A percentile compares a stretch with the other conserved stretches of the same genome.
phyloP scores from a whole-genome alignment of 2,329 filamentous ascomycete species.

The Alternaria burnsii region DNA sequence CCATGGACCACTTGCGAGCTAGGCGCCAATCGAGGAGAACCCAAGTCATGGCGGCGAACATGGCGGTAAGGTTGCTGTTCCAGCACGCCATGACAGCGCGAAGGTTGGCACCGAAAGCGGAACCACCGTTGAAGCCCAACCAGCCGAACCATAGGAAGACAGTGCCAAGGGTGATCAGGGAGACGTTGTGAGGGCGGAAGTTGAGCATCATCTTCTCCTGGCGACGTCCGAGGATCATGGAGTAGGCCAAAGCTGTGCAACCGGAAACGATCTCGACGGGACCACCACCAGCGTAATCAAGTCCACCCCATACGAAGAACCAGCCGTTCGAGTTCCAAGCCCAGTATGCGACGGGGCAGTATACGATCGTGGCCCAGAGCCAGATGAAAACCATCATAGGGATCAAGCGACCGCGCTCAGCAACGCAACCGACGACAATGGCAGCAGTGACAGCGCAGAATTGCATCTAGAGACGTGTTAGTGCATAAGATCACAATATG shows the following conservation, averaged over 20 bases:
- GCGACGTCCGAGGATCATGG: slow-evolving; percentile 90
- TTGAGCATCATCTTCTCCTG: slow-evolving; percentile 99
- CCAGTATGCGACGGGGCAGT: slow-evolving; percentile 97
- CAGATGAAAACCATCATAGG: slow-evolving; percentile 96
- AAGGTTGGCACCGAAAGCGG: slow-evolving; percentile 90
- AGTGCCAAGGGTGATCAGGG: slow-evolving; percentile 93
- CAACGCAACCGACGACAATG: slow-evolving; percentile 89
- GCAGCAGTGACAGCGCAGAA: slow-evolving; percentile 93
- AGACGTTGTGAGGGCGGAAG: slow-evolving; percentile 99
- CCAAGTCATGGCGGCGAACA: slow-evolving; percentile 93
- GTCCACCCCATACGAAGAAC: slow-evolving; percentile 87
- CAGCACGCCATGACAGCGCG: slow-evolving; percentile 96
- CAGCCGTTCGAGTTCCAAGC: slow-evolving; percentile 95
- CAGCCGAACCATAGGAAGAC: slow-evolving; percentile 98
- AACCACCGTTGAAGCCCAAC: slow-evolving; percentile 98
- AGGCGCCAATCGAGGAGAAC: slow-evolving; percentile 94
- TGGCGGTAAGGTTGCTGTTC: slow-evolving; percentile 94
- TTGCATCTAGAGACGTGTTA: slow-evolving; percentile 74
- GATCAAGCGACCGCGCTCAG: slow-evolving; percentile 90
- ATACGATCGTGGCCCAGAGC: slow-evolving; percentile 95
- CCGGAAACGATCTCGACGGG: slow-evolving; percentile 98
- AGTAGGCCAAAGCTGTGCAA: slow-evolving; percentile 92
- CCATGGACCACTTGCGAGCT: slow-evolving; percentile 92
- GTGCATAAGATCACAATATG: neutral
- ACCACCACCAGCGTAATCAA: slow-evolving; percentile 95